These are phyloP conservation scores for Penicillium sp. DNA, from an alignment of 2,329 filamentous ascomycete species.

Conservation along the genomic window DNA sequence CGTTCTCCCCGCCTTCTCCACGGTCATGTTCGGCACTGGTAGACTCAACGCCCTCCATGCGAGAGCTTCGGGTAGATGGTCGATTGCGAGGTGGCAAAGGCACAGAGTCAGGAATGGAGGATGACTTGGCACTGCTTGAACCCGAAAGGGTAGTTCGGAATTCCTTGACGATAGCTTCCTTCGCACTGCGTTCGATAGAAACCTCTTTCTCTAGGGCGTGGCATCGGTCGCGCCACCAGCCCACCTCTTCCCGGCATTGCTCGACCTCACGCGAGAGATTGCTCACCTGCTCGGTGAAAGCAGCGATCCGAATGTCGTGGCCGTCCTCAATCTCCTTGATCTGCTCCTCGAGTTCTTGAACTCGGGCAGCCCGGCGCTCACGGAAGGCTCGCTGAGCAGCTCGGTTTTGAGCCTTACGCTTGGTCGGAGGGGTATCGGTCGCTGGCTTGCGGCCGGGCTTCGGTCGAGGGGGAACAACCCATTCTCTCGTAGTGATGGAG, in stretches of 20 bases:
- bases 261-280: conserved; percentile 65
- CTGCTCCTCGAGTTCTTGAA: conserved; percentile 63
- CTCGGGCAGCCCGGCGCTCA: conserved; percentile 78
- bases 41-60: conserved; percentile 19
- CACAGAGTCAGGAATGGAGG: conserved; percentile 36
- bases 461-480: conserved; percentile 78
- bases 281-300: conserved; percentile 55
- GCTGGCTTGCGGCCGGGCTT: conserved; percentile 93
- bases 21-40: conserved; percentile 16
- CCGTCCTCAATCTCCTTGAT: conserved; percentile 50
- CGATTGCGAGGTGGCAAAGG: conserved; percentile 36
- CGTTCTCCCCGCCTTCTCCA: conserved; percentile 30
- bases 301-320: conserved; percentile 44
- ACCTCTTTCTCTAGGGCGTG: conserved; percentile 63
- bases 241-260: conserved; percentile 56
- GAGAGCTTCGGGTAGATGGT: conserved; percentile 17
- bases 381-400: conserved; percentile 88
- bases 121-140: conserved; percentile 15
- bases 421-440: conserved; percentile 87
- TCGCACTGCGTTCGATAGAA: conserved; percentile 42
- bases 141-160: conserved; percentile 34
- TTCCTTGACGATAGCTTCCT: conserved; percentile 44
- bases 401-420: conserved; percentile 91
- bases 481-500: conserved; percentile 75
- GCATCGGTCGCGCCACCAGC: conserved; percentile 54